Conservation (phyloP, 257 asterid species). For the Datura wrightii region DNA sequence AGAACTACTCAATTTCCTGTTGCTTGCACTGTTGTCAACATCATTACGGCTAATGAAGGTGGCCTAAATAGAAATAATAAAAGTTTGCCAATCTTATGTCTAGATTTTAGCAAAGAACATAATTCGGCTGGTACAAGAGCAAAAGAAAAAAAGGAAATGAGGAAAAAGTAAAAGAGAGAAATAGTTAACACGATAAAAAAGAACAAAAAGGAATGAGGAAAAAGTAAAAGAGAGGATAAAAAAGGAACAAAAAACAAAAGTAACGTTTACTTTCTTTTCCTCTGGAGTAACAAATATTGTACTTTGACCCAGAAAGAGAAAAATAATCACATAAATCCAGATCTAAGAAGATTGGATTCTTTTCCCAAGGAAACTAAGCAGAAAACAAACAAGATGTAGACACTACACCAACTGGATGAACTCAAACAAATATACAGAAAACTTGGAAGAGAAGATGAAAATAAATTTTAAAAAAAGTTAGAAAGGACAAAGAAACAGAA, state of each 20-base stretch:
- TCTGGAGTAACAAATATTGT: slow-evolving; percentile 30
- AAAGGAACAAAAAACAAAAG: slow-evolving; percentile 46
- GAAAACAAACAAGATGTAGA: slow-evolving; percentile 34
- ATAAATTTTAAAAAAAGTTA: no score
- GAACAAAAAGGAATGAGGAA: slow-evolving; percentile 16
- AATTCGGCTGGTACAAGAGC: background rate
- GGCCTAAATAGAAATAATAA: background rate
- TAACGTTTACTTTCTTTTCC: slow-evolving; percentile 41
- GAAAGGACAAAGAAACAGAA: slow-evolving; percentile 21
- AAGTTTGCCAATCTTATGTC: background rate
- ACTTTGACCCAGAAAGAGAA: slow-evolving; percentile 22
- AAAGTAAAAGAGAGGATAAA: slow-evolving; percentile 1
- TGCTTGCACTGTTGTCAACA: slow-evolving; percentile 6
- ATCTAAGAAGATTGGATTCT: slow-evolving; percentile 55
- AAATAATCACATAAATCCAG: slow-evolving; percentile 45
- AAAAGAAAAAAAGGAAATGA: background rate
- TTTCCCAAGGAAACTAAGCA: slow-evolving; percentile 33
- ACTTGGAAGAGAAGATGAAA: background rate
- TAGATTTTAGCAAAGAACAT: background rate
- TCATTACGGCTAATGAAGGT: background rate
- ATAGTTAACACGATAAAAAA: slow-evolving; percentile 35
- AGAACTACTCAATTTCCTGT: background rate
- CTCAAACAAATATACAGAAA: background rate
- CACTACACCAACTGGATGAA: slow-evolving; percentile 25
- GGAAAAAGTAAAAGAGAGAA: background rate